Base-by-base conservation (phyloP, 2,329 filamentous ascomycete species). In the Sarocladium kiliense region DNA sequence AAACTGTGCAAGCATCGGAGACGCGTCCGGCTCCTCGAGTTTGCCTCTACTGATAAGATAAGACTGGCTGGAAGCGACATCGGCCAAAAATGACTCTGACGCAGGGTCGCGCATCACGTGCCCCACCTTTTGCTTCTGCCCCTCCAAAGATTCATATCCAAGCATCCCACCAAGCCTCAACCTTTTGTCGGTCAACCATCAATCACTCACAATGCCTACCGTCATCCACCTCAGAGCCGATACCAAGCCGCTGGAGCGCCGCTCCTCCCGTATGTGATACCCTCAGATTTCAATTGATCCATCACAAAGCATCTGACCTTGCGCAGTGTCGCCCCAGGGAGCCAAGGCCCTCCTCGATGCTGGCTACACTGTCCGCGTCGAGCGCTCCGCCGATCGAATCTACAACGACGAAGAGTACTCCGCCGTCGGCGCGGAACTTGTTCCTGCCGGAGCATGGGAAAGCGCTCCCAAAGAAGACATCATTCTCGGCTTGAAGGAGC, bases 401-500 rank as follows among this genome's bases (percentile, higher is more conserved):
- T 85, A 80, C 63, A 75, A 80, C 37, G 79, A 82, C 62, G 72
- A 69, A 49, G 84, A 87, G 68, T 86, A 84, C 62, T 74, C 77
- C 66, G 74, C 77, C 55, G 76, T 79, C 36, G 86, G 86, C 47
- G 83, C 83, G 54, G 80, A 75, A n/a, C 74, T 89, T 32, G 82
- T 89, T n/a, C 77, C 79, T 23, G 79, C 83, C 60, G 83, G 86
- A 41, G 81, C 78, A 51, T 92, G 88, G 88, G 76, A 77, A 54
- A 76, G 87, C 56, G 87, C 83, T 1, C 84, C 87, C 37, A 72
- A 76, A 60, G 84, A 88, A 59, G 78, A 88, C 66, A 82, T 91
- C 64, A 85, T 92, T 58, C 72, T 91, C 56, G 88, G 88, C 39
- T 77, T 92, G 57, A 92, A 92, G 79, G 88, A 91, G 26, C 41